Base-by-base conservation (phyloP, 768 basidiomycete genomes). In the Kwoniella sp. region DNA sequence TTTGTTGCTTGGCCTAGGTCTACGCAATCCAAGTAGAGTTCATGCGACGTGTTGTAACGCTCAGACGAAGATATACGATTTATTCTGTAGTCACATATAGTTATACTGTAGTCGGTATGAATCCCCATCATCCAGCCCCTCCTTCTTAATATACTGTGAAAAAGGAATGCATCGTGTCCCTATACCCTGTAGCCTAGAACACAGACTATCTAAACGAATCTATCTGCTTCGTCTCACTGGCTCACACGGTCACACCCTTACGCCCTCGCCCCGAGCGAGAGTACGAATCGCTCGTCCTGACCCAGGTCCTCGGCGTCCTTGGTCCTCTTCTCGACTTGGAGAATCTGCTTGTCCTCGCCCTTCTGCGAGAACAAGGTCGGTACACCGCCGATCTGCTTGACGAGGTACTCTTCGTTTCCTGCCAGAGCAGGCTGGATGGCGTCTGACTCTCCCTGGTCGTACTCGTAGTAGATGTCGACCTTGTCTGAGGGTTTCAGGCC, bases 401-500 rank as follows among this genome's bases (percentile, higher is more conserved):
- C 81, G 72, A 97, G 87, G 68, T 88, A 81, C 54, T 89, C 90
- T 13, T 84, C 83, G 71, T 93, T 86, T 63, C 86, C 86, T 58
- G 77, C 74, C 70, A 92, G 86, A 26, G 90, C 90, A 28, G 82
- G 82, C 38, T 86, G 80, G 60, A 93, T 76, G 15, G 64, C 67
- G 50, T 90, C 89, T 23, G 82, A 82, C 9, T 84, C 73, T 26
- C 87, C 90, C 15, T 86, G 85, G 73, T 89, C 88, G 78, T 95
- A 90, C 63, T 82, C 82, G 82, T 93, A 93, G 82, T 88, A 94
- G 45, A 96, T 86, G 58, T 91, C 85, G 29, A 97, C 88, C 76
- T 96, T 92, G 77, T 99, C 96, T 7, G 93, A 93, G 22, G 95
- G 89, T 81, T 93, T 92, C 69, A 98, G 84, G 15, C 93, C 93